Conservation (phyloP, 2,329 filamentous ascomycete species). For the Metarhizium rileyi region DNA sequence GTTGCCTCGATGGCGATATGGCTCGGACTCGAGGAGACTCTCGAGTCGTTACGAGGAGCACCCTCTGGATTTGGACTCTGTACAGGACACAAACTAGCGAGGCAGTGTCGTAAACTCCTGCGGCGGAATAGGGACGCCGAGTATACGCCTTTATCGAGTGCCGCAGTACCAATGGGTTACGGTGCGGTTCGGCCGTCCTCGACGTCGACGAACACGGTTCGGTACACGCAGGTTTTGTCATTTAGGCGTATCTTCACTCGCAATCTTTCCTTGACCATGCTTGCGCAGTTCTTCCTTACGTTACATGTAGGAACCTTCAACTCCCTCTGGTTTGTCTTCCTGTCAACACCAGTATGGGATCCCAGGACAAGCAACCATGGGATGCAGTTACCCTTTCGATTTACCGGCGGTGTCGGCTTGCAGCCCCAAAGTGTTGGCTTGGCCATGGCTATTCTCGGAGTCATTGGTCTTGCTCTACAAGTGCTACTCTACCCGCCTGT, state of each 20-base stretch:
- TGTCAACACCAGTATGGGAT: conserved; percentile 58
- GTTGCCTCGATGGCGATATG: conserved; percentile 34
- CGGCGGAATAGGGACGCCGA: background rate
- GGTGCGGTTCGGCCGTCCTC: background rate
- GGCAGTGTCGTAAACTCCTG: conserved; percentile 17
- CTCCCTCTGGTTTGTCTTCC: conserved; percentile 65
- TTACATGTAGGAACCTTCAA: conserved; percentile 71
- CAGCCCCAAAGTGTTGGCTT: conserved; percentile 60
- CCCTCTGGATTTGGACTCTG: conserved; percentile 34
- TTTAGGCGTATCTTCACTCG: conserved; percentile 46
- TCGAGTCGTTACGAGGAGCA: conserved; percentile 31
- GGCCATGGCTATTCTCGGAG: conserved; percentile 66
- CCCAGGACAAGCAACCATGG: conserved; percentile 23
- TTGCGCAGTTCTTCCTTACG: conserved; percentile 61
- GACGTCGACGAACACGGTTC: conserved; percentile 11
- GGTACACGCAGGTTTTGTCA: conserved; percentile 38
- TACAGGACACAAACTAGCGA: conserved; percentile 21
- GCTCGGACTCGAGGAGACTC: conserved; percentile 44
- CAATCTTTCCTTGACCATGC: conserved; percentile 43
- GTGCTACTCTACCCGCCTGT: conserved; percentile 56
- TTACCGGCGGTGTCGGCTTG: conserved; percentile 69
- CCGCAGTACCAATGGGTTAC: conserved; percentile 12
- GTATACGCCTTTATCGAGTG: conserved; percentile 16
- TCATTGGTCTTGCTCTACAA: conserved; percentile 60
- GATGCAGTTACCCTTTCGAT: conserved; percentile 43